phyloP scores from a whole-genome alignment of 768 basidiomycete species.

The Suillus subalutaceus region DNA sequence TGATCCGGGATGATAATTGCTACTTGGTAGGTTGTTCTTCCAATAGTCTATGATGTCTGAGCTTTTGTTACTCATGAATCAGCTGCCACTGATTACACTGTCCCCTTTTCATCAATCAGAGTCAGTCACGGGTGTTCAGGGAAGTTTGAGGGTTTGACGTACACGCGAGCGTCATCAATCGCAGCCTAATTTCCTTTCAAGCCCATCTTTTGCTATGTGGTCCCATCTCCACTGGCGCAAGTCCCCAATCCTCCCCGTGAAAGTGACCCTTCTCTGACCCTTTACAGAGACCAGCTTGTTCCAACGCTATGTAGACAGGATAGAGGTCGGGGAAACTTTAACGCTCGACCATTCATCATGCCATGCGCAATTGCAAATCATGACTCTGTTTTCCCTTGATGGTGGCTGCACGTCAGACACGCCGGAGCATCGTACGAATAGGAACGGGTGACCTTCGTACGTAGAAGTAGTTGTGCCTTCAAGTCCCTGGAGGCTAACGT shows the following conservation, averaged over 20 bases:
- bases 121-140: neutral
- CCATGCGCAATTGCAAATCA: too few species aligned
- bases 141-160: neutral
- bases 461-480: neutral
- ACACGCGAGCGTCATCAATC: neutral
- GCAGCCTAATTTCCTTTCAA: constrained; percentile 52
- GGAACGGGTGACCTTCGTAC: neutral
- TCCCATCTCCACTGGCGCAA: constrained; percentile 93
- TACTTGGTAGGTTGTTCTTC: neutral
- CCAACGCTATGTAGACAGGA: constrained; percentile 56
- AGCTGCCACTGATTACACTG: neutral
- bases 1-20: neutral
- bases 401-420: neutral
- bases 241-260: constrained; percentile 92
- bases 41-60: neutral
- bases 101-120: neutral
- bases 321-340: neutral
- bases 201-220: constrained; percentile 64
- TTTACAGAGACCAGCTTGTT: constrained; percentile 82
- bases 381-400: neutral
- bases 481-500: neutral
- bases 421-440: neutral
- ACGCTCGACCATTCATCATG: neutral
- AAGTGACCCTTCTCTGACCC: constrained; percentile 82
- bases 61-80: neutral